Base-by-base conservation (phyloP, 164 flowering plant genomes). In the Hamamelis virginiana region DNA sequence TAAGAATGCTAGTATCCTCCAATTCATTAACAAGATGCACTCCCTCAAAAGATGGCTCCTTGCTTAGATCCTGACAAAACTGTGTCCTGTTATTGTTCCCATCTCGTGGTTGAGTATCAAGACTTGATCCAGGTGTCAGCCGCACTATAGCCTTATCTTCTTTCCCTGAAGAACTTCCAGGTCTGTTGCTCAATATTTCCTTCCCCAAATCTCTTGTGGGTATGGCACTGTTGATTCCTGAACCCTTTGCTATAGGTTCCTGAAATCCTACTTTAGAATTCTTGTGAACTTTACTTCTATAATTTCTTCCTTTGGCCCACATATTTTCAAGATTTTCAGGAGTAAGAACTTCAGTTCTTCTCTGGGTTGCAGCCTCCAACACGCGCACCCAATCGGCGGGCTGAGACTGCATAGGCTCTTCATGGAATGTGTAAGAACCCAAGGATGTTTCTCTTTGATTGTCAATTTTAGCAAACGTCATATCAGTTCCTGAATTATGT, bases 281-380 rank as follows among this genome's bases (percentile, higher is more conserved):
- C 56, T 88, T 88, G 44, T 74, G 78, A 67, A 71, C 79, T 80
- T 87, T 93, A 63, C 68, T 75, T 71, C 83, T 89, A 53, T 96
- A 93, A 67, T 93, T 82, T 75, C 98, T 86, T 76, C 99, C 99
- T 74, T 72, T 93, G 33, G 97, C 69, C 99, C 99, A 96, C 88
- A 93, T 81, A 79, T 93, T 94, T 59, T 96, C 99, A 72, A 96
- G 97, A 87, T 96, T 93, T 80, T 96, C 99, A 79, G 99, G 99
- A 75, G 85, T 80, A 75, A 96, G 97, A 77, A 94, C 92, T 81
- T 93, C 97, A 61, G 94, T 85, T 83, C 99, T 88, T 82, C 97
- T 90, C 83, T 91, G 94, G 61, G 88, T 86, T 52, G 91, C 98
- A 47, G 91, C 97, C 67, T 93, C 96, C 58, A 91, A 78, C 38